A percentile compares a stretch with the other conserved stretches of the same genome.
These are phyloP conservation scores for Cochliopodium minus DNA, from an alignment of 208 protist species.

Conservation along the genomic window DNA sequence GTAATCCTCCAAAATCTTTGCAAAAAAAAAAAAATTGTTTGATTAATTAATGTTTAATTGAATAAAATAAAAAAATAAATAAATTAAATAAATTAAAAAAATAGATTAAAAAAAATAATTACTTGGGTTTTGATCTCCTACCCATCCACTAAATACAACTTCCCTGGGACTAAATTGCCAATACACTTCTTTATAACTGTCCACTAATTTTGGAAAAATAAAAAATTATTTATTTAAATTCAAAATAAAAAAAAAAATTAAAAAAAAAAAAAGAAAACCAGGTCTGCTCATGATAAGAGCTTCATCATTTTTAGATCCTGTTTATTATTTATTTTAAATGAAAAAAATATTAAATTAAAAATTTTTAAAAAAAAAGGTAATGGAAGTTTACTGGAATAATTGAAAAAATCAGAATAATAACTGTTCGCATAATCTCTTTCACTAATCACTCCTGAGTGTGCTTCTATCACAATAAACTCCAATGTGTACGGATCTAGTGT, in stretches of 20 bases:
- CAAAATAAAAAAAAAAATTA: neutral
- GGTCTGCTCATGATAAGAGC: slow-evolving; percentile 17
- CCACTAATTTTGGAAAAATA: neutral
- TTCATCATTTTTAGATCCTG: neutral
- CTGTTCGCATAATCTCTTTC: slow-evolving; percentile 13
- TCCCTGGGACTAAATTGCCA: slow-evolving; percentile 10
- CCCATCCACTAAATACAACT: slow-evolving; percentile 17
- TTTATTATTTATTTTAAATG: too few species aligned
- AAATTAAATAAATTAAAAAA: too few species aligned
- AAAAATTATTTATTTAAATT: neutral
- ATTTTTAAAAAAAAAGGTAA: too few species aligned
- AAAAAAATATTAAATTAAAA: too few species aligned
- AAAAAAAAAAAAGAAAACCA: slow-evolving; percentile 1
- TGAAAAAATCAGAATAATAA: slow-evolving; percentile 11
- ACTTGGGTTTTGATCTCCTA: slow-evolving; percentile 10
- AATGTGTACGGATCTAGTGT: slow-evolving; percentile 16
- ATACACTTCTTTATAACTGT: neutral
- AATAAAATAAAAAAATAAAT: too few species aligned
- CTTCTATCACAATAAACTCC: slow-evolving; percentile 1
- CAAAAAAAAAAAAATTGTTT: too few species aligned
- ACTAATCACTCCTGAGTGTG: slow-evolving; percentile 6
- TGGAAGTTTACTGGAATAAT: neutral
- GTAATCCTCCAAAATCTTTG: slow-evolving; percentile 15
- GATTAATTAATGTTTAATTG: too few species aligned
- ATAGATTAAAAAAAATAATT: too few species aligned